Base-by-base conservation (phyloP, 1,284 basidiomycete genomes). In the Ceratobasidium sp. region DNA sequence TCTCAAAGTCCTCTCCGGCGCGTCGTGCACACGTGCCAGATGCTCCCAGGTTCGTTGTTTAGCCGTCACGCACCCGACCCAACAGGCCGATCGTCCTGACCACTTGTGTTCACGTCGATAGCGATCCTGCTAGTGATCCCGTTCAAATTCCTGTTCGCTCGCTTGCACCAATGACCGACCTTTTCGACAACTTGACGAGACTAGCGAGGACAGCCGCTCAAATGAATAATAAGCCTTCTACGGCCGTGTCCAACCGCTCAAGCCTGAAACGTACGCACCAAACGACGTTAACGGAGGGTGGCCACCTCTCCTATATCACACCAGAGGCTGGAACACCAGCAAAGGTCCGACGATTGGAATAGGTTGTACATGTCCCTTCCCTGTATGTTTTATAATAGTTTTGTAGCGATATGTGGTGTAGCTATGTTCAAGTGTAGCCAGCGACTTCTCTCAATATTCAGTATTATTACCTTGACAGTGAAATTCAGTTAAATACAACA, bases 401-500 rank as follows among this genome's bases (percentile, higher is more conserved):
- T 51, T 66, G 64, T 66, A 66, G 64, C 46, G 46, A 66, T 66
- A 51, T 2, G 13, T 25, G 22, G 61, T 62, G 37, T 64, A 44
- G 37, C 25, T 40, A 22, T 44, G 25, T 44, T 44, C 4, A n/a
- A 29, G 5, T 66, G 25, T 32, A 66, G 46, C 9, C 29, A 4
- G 22, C 54, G 62, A 46, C 17, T 25, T 64, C 13, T 49, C 9
- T 66, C 32, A 25, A 51, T 49, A n/a, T 49, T 51, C 57, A 59
- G 46, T 46, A 51, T 37, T 59, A 59, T 66, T 66, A n/a, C 19
- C n/a, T 66, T 51, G 44, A 51, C 29, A 61, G 62, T 57, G 46
- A 73, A 49, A n/a, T 73, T 73, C 68, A 71, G n/a, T 61, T 46
- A 66, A 73, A 73, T 73, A 59, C 70, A 61, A 71, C 64, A 66